Conservation (phyloP, 306 rosid species). For the Vicia faba region DNA sequence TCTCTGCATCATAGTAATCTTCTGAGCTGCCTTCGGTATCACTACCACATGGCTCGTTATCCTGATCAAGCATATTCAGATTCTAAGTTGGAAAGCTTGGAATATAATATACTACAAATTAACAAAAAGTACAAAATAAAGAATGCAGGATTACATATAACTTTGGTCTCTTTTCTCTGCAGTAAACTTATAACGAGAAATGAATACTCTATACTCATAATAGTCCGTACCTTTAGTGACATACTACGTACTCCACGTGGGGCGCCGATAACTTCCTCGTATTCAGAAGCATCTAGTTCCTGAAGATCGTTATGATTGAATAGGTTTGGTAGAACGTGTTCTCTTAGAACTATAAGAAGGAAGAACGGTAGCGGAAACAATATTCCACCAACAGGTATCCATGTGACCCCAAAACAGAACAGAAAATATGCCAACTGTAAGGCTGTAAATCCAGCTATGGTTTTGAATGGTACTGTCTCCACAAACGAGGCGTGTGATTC, state of each 20-base stretch:
- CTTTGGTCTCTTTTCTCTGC: not conserved
- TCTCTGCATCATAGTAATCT: conserved; percentile 68
- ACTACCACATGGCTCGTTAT: conserved; percentile 42
- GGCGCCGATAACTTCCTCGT: conserved; percentile 72
- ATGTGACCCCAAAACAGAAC: conserved; percentile 74
- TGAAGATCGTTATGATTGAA: conserved; percentile 58
- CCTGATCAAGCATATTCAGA: conserved; percentile 50
- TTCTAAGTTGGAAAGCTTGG: conserved; percentile 13
- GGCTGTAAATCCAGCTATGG: conserved; percentile 67
- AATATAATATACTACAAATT: not conserved
- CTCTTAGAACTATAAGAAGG: conserved; percentile 76
- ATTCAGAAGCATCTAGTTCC: conserved; percentile 91
- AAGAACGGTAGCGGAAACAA: conserved; percentile 89
- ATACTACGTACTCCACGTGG: conserved; percentile 28
- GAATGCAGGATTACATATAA: not conserved
- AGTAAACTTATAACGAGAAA: not conserved
- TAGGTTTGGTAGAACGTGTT: conserved; percentile 70
- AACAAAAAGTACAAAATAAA: conserved; percentile 10
- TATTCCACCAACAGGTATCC: conserved; percentile 89
- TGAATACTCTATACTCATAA: not conserved
- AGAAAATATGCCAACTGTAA: conserved; percentile 68
- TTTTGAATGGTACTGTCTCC: conserved; percentile 83
- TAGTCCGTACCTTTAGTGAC: conserved; percentile 33
- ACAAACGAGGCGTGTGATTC: conserved; percentile 82
- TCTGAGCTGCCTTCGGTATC: conserved; percentile 42